These are phyloP conservation scores for Zea mays DNA, from an alignment of 176 grass and related monocot species.

Conservation along the genomic window DNA sequence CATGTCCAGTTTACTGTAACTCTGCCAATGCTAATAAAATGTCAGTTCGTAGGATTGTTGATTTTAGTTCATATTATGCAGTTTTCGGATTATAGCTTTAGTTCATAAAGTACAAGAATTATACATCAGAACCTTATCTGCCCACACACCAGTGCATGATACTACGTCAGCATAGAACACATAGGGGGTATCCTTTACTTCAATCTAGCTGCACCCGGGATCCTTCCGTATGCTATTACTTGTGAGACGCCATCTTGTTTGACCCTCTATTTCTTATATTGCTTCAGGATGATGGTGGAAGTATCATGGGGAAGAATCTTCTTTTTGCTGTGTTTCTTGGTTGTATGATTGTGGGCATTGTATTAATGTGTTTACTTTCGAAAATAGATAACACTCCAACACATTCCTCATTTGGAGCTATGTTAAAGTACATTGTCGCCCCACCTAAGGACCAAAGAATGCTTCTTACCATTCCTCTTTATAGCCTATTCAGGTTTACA, in stretches of 20 bases:
- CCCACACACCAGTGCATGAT: slow-evolving; percentile 41
- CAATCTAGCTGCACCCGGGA: slow-evolving; percentile 77
- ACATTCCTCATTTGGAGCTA: slow-evolving; percentile 55
- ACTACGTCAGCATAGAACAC: slow-evolving; percentile 52
- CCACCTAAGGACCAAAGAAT: slow-evolving; percentile 78
- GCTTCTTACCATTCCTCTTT: slow-evolving; percentile 85
- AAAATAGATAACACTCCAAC: slow-evolving; percentile 46
- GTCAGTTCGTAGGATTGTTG: no score
- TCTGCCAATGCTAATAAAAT: no score
- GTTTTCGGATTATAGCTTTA: no score
- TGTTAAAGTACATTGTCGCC: slow-evolving; percentile 71
- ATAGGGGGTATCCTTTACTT: slow-evolving; percentile 59
- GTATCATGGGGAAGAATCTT: slow-evolving; percentile 73
- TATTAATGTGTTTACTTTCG: slow-evolving; percentile 90
- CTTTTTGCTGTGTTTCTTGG: slow-evolving; percentile 87
- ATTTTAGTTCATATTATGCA: no score
- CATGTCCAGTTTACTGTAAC: no score
- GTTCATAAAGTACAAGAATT: no score
- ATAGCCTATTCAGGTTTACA: slow-evolving; percentile 94
- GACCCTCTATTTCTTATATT: slow-evolving; percentile 32
- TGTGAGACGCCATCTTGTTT: slow-evolving; percentile 4
- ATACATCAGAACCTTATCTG: slow-evolving; percentile 48
- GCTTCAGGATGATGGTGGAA: slow-evolving; percentile 70
- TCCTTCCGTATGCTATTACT: slow-evolving; percentile 41
- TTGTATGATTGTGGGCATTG: slow-evolving; percentile 87